A percentile compares a stretch with the other conserved stretches of the same genome.
Conservation (phyloP, 441 rosid genomes). For the Manihot esculenta region DNA sequence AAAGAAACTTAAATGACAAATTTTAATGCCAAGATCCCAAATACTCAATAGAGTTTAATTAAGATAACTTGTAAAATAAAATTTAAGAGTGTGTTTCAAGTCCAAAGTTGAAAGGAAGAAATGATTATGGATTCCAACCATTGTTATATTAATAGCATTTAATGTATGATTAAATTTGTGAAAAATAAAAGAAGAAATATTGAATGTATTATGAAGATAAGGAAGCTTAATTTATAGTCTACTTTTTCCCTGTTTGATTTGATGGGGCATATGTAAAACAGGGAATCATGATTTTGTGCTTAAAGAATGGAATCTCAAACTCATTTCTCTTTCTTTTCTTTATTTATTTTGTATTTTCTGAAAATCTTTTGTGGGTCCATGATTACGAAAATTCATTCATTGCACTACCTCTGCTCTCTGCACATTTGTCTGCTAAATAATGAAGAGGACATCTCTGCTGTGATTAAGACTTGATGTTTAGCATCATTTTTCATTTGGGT, state of each 20-base stretch:
- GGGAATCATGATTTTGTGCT: constrained; percentile 1
- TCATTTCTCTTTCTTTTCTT: not conserved
- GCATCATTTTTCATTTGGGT: constrained; percentile 14
- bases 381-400: not conserved
- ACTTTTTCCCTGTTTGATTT: constrained; percentile 3
- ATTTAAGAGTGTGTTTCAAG: too few species aligned
- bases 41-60: too few species aligned
- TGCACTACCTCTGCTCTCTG: not conserved
- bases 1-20: too few species aligned
- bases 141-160: too few species aligned
- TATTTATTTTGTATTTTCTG: not conserved
- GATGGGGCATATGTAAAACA: constrained; percentile 13
- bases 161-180: too few species aligned
- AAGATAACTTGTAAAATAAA: too few species aligned
- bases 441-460: not conserved
- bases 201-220: not conserved
- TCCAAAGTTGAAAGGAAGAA: too few species aligned
- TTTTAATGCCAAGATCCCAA: too few species aligned
- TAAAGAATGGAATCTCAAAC: constrained; percentile 19
- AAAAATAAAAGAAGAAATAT: too few species aligned
- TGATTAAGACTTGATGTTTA: constrained; percentile 14
- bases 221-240: not conserved
- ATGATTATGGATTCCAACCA: too few species aligned
- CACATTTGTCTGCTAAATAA: not conserved
- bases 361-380: constrained; percentile 9